Evolutionary conservation across 2,329 filamentous ascomycete species (phyloP).

Genomic region (Fusarium nygamai): DNA sequence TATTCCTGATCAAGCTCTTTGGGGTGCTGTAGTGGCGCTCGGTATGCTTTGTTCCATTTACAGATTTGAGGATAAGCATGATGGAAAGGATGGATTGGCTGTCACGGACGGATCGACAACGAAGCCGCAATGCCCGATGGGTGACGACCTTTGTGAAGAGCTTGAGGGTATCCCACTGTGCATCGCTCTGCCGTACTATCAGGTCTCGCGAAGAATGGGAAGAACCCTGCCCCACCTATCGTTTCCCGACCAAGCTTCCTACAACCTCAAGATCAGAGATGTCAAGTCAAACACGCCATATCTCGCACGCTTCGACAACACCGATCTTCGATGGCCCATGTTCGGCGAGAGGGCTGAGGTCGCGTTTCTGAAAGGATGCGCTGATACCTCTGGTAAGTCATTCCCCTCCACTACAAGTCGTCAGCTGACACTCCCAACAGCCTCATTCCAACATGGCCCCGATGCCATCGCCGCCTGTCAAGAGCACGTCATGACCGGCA

Average conservation of each 20-base stretch:
- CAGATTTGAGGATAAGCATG: constrained; percentile 61
- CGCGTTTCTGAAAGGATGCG: constrained; percentile 61
- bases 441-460: constrained; percentile 61
- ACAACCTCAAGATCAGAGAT: constrained; percentile 62
- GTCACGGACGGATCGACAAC: constrained; percentile 41
- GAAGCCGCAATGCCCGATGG: constrained; percentile 54
- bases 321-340: constrained; percentile 63
- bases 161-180: constrained; percentile 58
- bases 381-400: constrained; percentile 51
- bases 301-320: constrained; percentile 62
- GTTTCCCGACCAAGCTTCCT: constrained; percentile 63
- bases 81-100: constrained; percentile 61
- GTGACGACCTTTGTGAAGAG: constrained; percentile 62
- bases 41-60: constrained; percentile 65
- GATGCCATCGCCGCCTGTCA: constrained; percentile 63
- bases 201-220: constrained; percentile 62
- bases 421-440: background rate
- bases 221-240: constrained; percentile 62
- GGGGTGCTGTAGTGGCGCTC: constrained; percentile 62
- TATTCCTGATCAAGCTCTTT: constrained; percentile 62
- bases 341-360: constrained; percentile 63
- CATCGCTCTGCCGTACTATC: constrained; percentile 61
- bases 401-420: accelerated
- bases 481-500: constrained; percentile 63
- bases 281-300: constrained; percentile 60